Evolutionary conservation across 352 stramenopile genomes (phyloP), one percentile per base, ranked within the genome.

Genomic region (Elongisporangium senticosum): DNA sequence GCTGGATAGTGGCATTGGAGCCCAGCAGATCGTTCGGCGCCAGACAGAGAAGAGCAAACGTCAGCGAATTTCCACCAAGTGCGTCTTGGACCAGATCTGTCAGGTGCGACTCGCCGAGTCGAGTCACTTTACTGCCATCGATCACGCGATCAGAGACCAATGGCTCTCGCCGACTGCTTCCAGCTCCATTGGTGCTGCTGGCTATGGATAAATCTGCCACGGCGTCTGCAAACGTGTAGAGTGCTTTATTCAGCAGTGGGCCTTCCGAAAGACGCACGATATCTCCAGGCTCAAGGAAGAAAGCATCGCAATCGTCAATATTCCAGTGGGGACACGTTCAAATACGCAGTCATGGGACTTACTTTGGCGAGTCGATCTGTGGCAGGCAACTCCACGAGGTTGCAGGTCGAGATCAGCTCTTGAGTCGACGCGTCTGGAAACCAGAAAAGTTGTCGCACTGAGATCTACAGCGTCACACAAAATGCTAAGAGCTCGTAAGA

Each of bases 191-290:
- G 39, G n/a, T n/a, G n/a, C 23, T 51, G 50, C 57, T 59, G 11
- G 8, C 5, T 23, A 4, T 23, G 19, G 26, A 14, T 20, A 56
- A 4, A 11, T 17, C 59, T 17, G 74, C 53, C 2, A 83, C 21
- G 8, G 81, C 78, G n/a, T 76, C 61, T 6, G 69, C 61, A 5
- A 87, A 47, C 8, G 75, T 66, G 14, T 75, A 79, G 23, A 88
- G 39, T 15, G 80, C 70, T 51, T 86, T 87, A 58, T 84, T 86
- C 2, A 83, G 60, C 23, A 86, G 39, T n/a, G 77, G 72, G 5
- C 72, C 70, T 54, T 88, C 77, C 0, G 72, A 70, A 5, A 87
- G 56, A 22, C 77, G 71, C 33, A 80, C 65, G 3, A 61, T 59
- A 13, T 51, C 28, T 49, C 57, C 64, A 49, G 68, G 49, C 71